Evolutionary conservation across 768 basidiomycete species (phyloP).

Genomic region (Pleurotus giganteus): DNA sequence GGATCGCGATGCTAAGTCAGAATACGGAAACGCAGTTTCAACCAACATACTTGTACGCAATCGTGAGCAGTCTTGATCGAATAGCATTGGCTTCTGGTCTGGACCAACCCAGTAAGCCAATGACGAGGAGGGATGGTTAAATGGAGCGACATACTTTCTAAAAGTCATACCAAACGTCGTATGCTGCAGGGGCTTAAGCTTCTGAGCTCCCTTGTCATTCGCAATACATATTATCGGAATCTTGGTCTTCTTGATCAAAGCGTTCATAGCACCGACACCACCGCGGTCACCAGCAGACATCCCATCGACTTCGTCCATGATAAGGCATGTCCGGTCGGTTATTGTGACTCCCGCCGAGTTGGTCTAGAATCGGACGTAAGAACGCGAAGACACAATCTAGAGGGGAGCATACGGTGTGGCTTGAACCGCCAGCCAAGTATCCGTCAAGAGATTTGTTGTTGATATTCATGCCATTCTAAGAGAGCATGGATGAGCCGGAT

Average conservation of each 20-base stretch:
- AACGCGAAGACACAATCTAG: background rate
- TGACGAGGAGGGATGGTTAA: background rate
- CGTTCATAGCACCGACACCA: conserved; percentile 91
- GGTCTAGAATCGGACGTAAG: conserved; percentile 38
- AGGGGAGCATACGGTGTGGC: background rate
- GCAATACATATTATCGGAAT: conserved; percentile 98
- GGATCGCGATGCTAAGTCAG: background rate
- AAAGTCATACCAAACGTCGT: conserved; percentile 80
- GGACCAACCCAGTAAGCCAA: conserved; percentile 14
- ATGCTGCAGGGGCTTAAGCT: conserved; percentile 79
- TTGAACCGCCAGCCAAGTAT: conserved; percentile 60
- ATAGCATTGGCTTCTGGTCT: conserved; percentile 79
- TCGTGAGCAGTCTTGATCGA: conserved; percentile 84
- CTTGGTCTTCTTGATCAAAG: conserved; percentile 92
- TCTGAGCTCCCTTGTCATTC: conserved; percentile 84
- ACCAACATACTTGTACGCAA: conserved; percentile 77
- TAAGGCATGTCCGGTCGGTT: conserved; percentile 80
- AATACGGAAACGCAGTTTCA: background rate
- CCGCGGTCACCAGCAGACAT: conserved; percentile 98
- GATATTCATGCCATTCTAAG: conserved; percentile 84
- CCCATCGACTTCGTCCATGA: conserved; percentile 99
- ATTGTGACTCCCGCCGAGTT: conserved; percentile 73
- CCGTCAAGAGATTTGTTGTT: conserved; percentile 88
- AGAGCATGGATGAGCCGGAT: background rate
- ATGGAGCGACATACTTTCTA: conserved; percentile 52